Base-by-base conservation (phyloP, 2,329 filamentous ascomycete species). In the Sporothrix inflata region DNA sequence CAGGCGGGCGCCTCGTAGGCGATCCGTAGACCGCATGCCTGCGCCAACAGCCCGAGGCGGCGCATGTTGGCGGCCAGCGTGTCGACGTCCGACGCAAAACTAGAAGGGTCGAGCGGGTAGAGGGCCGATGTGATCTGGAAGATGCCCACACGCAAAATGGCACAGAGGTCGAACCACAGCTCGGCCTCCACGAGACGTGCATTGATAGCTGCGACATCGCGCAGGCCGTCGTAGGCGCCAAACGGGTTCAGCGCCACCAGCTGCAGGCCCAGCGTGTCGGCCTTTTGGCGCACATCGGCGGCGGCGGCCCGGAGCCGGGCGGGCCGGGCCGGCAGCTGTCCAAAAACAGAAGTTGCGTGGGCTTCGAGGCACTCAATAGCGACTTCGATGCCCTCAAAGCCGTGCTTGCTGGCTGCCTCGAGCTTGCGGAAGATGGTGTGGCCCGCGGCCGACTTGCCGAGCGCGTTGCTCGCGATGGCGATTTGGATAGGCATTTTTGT, bases 1-100 rank as follows among this genome's bases (percentile, higher is more conserved):
- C 60, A 65, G 21, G 60, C 60, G 12, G 60, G 60, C n/a, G 60
- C 60, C 40, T 65, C 60, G 40, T 65, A 65, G 60, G 40, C 60
- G 3, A 65, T 9, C 3, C 38, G 40, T 3, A 65, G 2, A 8
- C 60, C 60, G 12, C 60, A 40, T 1, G 21, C 40, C 60, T 65
- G 60, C 2, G 60, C 60, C 38, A 45, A 9, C 4, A 65, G 40
- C 1, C 60, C 60, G 9, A 65, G 21, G 11, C 60, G 60, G 38
- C 60, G 60, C 40, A 65, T 65, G 60, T 65, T 65, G 40, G 38
- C 21, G 3, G 60, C 60, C n/a, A 65, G 12, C 9, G 40, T 45
- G 38, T 45, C 40, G 38, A 65, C n/a, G 40, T 65, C 38, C 30
- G 60, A 8, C 11, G 60, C 6, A 3, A 65, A 16, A 5, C 3